A percentile compares a stretch with the other conserved stretches of the same genome.
Evolutionary conservation across 2,329 filamentous ascomycete species (phyloP).

Genomic region (Hypoxylon sp.): DNA sequence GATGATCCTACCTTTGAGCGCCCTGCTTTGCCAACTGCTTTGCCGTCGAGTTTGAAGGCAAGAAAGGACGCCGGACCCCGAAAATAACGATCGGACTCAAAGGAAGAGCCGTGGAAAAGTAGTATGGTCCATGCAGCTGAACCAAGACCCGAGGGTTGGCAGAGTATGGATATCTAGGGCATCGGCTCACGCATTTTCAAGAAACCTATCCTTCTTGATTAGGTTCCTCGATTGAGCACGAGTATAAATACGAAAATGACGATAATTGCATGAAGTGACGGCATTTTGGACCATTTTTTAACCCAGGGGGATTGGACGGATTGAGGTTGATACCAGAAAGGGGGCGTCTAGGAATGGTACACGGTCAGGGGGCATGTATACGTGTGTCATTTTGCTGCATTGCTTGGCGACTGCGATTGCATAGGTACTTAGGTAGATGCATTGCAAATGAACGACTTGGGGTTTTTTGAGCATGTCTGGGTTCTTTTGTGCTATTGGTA

Average conservation of each 20-base stretch:
- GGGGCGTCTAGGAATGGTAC: conserved; percentile 24
- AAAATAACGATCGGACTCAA: not conserved
- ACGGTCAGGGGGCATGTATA: conserved; percentile 18
- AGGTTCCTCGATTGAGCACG: not conserved
- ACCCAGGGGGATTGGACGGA: conserved; percentile 2
- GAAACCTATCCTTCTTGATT: not conserved
- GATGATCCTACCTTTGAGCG: not conserved
- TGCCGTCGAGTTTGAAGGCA: not conserved
- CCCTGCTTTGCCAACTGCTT: not conserved
- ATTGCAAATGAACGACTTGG: not conserved
- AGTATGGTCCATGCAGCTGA: not conserved
- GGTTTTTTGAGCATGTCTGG: not conserved
- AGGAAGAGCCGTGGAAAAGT: not conserved
- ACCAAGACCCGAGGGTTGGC: not conserved
- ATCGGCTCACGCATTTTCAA: not conserved
- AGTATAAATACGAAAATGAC: not conserved
- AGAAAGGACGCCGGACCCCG: not conserved
- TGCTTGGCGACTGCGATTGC: conserved; percentile 22
- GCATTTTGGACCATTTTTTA: conserved; percentile 7
- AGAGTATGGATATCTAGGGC: not conserved
- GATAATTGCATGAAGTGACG: conserved; percentile 12
- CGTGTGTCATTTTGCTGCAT: conserved; percentile 20
- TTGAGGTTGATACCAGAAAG: conserved; percentile 22
- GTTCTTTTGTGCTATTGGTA: too few species aligned
- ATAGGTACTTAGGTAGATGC: conserved; percentile 20